phyloP scores from a whole-genome alignment of 1,284 basidiomycete genomes.

The Laetiporus sulphureus region DNA sequence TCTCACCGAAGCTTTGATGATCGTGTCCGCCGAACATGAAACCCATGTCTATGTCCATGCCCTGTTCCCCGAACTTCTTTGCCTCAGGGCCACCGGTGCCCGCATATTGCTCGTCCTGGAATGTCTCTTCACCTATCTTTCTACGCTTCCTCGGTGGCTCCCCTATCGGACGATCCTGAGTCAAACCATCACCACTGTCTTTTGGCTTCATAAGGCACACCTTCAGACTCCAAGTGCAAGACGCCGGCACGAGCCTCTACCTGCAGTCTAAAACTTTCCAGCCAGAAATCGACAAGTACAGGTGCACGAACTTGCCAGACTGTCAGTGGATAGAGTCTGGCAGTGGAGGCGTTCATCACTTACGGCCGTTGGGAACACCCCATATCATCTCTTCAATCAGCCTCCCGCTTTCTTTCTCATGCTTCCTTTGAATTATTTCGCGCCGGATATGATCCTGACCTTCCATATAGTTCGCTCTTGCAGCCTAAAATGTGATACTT shows the following conservation, averaged over 20 bases:
- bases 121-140: constrained; percentile 20
- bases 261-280: constrained; percentile 59
- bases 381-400: constrained; percentile 60
- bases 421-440: constrained; percentile 44
- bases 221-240: constrained; percentile 33
- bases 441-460: constrained; percentile 48
- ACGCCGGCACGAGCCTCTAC: constrained; percentile 53
- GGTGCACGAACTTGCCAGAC: constrained; percentile 50
- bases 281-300: constrained; percentile 63
- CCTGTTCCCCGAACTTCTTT: neutral
- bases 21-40: constrained; percentile 12
- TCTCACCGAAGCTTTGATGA: constrained; percentile 6
- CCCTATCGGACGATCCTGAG: constrained; percentile 18
- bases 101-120: constrained; percentile 11
- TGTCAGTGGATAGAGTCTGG: neutral
- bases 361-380: constrained; percentile 60
- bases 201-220: constrained; percentile 20
- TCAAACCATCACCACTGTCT: neutral
- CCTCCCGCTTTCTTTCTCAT: constrained; percentile 47
- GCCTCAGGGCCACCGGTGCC: constrained; percentile 3
- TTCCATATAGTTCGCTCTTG: constrained; percentile 61
- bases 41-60: constrained; percentile 20
- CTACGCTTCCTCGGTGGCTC: constrained; percentile 35
- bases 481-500: constrained; percentile 32
- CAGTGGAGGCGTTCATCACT: constrained; percentile 18